Conservation (phyloP, 2,329 filamentous ascomycete species). For the Curvularia verruculosa region DNA sequence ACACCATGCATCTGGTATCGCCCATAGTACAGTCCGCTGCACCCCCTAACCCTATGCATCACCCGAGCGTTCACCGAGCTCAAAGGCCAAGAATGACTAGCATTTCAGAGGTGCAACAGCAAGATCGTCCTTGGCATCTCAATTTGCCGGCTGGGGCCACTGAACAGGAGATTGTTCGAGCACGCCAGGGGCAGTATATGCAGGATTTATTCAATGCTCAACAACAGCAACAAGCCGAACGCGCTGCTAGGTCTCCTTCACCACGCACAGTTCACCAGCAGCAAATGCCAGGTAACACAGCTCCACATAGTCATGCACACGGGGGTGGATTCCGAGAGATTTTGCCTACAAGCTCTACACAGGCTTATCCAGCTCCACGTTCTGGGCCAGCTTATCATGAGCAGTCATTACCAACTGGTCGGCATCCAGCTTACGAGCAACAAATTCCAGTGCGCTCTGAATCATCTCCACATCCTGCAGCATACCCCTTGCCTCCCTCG, state of each 20-base stretch:
- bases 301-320: conserved; percentile 20
- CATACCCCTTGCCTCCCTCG: conserved; percentile 38
- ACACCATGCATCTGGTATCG: conserved; percentile 39
- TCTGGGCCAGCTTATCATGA: conserved; percentile 15
- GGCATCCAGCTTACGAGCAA: conserved; percentile 29
- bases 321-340: conserved; percentile 45
- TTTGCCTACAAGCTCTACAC: conserved; percentile 40
- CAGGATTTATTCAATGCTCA: conserved; percentile 42
- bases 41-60: conserved; percentile 15
- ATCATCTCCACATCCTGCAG: conserved; percentile 25
- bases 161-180: conserved; percentile 46
- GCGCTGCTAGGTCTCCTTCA: conserved; percentile 40
- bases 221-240: conserved; percentile 41
- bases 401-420: conserved; percentile 14
- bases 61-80: conserved; percentile 23
- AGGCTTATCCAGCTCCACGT: conserved; percentile 30
- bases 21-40: conserved; percentile 37
- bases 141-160: conserved; percentile 44
- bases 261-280: conserved; percentile 34
- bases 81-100: conserved; percentile 45
- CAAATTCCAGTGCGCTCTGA: conserved; percentile 30
- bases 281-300: conserved; percentile 21
- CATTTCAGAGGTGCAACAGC: conserved; percentile 40
- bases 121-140: conserved; percentile 43
- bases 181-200: conserved; percentile 46